Conservation (phyloP, 139 green algal genomes). For the Yamagishiella unicocca region DNA sequence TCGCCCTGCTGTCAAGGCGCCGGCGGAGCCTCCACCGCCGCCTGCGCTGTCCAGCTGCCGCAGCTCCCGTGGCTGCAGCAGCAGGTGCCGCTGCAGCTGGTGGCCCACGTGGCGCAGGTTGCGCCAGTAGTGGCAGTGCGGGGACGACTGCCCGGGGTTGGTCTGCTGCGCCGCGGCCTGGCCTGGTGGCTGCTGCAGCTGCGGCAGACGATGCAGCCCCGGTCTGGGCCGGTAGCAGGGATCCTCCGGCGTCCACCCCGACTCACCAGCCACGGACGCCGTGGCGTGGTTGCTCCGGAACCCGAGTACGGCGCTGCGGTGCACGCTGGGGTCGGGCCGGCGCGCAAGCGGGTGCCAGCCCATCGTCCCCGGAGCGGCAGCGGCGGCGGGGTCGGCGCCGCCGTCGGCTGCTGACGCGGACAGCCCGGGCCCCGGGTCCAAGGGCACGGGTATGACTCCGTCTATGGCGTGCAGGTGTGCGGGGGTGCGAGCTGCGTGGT, state of each 20-base stretch:
- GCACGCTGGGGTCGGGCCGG: not conserved
- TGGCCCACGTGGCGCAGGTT: constrained; percentile 34
- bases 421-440: not conserved
- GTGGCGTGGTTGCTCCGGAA: constrained; percentile 39
- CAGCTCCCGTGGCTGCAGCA: not conserved
- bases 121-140: constrained; percentile 16
- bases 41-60: too few relatives aligned
- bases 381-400: not conserved
- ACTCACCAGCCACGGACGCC: constrained; percentile 1
- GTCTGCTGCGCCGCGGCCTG: not conserved
- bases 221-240: constrained; percentile 6
- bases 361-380: too few relatives aligned
- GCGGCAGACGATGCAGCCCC: not conserved
- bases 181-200: not conserved
- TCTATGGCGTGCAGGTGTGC: constrained; percentile 21
- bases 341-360: not conserved
- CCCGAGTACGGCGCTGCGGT: constrained; percentile 16
- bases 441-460: constrained; percentile 19
- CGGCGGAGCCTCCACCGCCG: too few relatives aligned
- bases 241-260: constrained; percentile 7
- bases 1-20: too few relatives aligned
- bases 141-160: not conserved
- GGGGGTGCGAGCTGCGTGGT: not conserved
- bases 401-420: not conserved
- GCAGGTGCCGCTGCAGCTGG: constrained; percentile 41